Conservation (phyloP, 768 basidiomycete species). For the Gymnopilus junonius region DNA sequence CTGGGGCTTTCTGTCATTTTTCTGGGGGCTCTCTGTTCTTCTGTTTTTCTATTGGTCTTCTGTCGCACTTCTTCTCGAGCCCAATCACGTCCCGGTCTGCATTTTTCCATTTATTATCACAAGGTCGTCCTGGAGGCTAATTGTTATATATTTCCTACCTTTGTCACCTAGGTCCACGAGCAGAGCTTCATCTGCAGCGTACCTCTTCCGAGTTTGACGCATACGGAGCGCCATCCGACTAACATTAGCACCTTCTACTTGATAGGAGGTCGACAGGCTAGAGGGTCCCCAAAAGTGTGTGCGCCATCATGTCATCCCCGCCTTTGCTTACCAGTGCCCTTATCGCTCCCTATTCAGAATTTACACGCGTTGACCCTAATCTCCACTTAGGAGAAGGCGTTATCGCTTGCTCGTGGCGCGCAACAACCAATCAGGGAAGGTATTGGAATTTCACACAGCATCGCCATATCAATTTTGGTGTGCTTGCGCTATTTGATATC, state of each 20-base stretch:
- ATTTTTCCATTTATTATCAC: not conserved
- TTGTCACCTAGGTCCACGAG: not conserved
- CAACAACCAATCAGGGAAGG: conserved; percentile 4
- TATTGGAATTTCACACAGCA: not conserved
- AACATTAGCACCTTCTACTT: not conserved
- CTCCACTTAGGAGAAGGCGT: not conserved
- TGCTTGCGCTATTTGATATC: conserved; percentile 10
- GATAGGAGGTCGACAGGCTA: not conserved
- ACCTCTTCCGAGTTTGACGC: not conserved
- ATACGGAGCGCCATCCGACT: not conserved
- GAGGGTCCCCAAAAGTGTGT: not conserved
- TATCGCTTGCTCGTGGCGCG: not conserved
- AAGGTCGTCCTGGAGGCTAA: not conserved
- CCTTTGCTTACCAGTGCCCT: not conserved
- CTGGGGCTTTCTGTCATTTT: not conserved
- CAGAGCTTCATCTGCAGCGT: not conserved
- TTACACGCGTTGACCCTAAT: not conserved
- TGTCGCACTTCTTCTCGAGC: not conserved
- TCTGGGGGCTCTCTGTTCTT: not conserved
- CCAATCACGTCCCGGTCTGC: not conserved
- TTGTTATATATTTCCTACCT: not conserved
- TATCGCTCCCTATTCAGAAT: not conserved
- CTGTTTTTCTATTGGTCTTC: not conserved
- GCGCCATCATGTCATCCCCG: not conserved
- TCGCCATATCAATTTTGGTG: not conserved